These are phyloP conservation scores for Elaphomyces granulatus DNA, from an alignment of 495 filamentous ascomycete genomes.

Conservation along the genomic window DNA sequence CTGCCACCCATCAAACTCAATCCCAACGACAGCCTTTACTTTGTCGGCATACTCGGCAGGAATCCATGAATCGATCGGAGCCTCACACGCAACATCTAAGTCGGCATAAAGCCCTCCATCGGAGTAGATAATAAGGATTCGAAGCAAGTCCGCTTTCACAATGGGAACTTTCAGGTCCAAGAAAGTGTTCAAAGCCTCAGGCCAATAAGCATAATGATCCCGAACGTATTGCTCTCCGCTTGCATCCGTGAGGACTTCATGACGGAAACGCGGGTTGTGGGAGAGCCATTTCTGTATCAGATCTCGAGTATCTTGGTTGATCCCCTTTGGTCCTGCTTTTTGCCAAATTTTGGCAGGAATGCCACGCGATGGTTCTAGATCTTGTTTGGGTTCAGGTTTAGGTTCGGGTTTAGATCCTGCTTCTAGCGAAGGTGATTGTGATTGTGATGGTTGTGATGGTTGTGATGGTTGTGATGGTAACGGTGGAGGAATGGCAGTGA, in stretches of 20 bases:
- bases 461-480: too few relatives aligned
- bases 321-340: conserved; percentile 7
- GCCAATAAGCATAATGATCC: conserved; percentile 14
- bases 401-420: too few relatives aligned
- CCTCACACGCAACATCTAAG: conserved; percentile 41
- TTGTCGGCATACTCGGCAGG: conserved; percentile 30
- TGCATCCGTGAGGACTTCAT: conserved; percentile 23
- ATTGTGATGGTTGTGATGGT: too few relatives aligned
- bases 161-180: conserved; percentile 29
- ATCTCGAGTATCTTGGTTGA: conserved; percentile 12
- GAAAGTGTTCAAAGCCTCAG: conserved; percentile 30
- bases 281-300: conserved; percentile 17
- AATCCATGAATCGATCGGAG: conserved; percentile 35
- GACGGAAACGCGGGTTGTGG: conserved; percentile 13
- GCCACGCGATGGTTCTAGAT: too few relatives aligned
- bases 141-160: conserved; percentile 41
- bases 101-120: conserved; percentile 46
- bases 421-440: too few relatives aligned
- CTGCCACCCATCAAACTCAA: conserved; percentile 30
- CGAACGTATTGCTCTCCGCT: conserved; percentile 17
- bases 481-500: too few relatives aligned
- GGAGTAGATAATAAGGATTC: conserved; percentile 42
- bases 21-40: conserved; percentile 27
- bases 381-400: too few relatives aligned
- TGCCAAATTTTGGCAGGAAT: conserved; percentile 18